Percentiles rank a stretch among this genome's conserved stretches.
Conservation (phyloP, 176 grass and related monocot genomes). For the Bonia amplexicaulis region DNA sequence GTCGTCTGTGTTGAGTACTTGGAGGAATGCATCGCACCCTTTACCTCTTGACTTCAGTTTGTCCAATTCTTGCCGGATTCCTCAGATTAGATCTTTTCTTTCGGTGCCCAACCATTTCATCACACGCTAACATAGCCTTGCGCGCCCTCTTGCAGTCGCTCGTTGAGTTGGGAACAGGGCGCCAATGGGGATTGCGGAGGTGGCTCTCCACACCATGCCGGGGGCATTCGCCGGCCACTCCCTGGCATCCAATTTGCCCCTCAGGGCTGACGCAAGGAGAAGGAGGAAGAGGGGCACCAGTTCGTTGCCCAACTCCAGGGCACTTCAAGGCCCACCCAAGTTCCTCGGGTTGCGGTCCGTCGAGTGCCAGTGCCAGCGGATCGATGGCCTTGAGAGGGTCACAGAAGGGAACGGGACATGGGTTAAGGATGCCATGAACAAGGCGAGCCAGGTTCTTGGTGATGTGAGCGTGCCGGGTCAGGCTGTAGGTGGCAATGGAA, state of each 20-base stretch:
- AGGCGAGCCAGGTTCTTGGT: constrained; percentile 41
- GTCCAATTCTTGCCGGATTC: not conserved
- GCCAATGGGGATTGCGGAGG: constrained; percentile 47
- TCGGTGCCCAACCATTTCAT: not conserved
- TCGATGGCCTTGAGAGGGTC: constrained; percentile 31
- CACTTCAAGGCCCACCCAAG: constrained; percentile 18
- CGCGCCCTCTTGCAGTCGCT: constrained; percentile 37
- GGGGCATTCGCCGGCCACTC: constrained; percentile 12
- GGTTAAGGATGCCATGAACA: constrained; percentile 42
- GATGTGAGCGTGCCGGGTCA: constrained; percentile 32
- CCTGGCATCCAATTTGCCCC: constrained; percentile 27
- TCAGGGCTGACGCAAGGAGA: constrained; percentile 23
- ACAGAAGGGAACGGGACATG: constrained; percentile 43
- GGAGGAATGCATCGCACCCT: not conserved
- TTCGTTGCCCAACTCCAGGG: constrained; percentile 2
- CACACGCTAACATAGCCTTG: not conserved
- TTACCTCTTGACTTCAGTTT: not conserved
- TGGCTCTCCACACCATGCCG: constrained; percentile 37
- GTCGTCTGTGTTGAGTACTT: not conserved
- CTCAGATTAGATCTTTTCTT: not conserved
- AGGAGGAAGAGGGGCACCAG: constrained; percentile 4
- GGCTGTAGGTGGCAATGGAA: constrained; percentile 34
- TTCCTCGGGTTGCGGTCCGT: not conserved
- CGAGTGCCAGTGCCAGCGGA: constrained; percentile 48
- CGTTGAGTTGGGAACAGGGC: constrained; percentile 8